phyloP scores from a whole-genome alignment of 2,329 filamentous ascomycete species.

The Pseudocercospora vitis region DNA sequence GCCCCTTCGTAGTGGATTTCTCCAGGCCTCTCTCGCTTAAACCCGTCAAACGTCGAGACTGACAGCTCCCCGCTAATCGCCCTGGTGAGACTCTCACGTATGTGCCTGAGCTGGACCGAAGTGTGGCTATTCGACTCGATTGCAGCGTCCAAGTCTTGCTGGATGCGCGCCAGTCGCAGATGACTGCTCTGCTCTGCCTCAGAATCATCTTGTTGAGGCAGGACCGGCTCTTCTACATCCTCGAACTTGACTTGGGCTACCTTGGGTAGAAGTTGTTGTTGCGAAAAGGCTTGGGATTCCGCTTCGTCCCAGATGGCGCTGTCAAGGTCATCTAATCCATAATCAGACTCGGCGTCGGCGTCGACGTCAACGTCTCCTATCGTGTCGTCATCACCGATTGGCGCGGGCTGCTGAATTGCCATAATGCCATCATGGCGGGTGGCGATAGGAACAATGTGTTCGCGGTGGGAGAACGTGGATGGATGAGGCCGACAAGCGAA shows the following conservation, averaged over 20 bases:
- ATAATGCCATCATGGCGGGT: conserved; percentile 15
- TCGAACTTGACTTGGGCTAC: conserved; percentile 8
- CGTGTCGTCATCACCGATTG: conserved; percentile 16
- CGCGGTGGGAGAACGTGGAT: not conserved
- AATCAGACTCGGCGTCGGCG: conserved; percentile 55
- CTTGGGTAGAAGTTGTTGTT: conserved; percentile 18
- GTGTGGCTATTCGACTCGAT: conserved; percentile 14
- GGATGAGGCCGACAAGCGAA: not conserved
- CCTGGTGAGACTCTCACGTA: conserved; percentile 14
- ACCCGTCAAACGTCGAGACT: not conserved
- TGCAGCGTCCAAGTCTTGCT: conserved; percentile 15
- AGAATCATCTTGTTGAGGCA: conserved; percentile 26
- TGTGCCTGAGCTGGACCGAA: conserved; percentile 16
- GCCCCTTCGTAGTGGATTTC: conserved; percentile 46
- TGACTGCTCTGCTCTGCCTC: conserved; percentile 17
- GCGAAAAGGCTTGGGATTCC: conserved; percentile 47
- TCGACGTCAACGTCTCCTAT: conserved; percentile 12
- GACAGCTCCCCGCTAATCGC: conserved; percentile 1
- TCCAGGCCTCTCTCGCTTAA: conserved; percentile 31
- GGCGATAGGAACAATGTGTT: conserved; percentile 1
- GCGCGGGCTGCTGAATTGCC: conserved; percentile 4
- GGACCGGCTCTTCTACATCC: conserved; percentile 27
- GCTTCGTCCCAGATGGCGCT: conserved; percentile 55
- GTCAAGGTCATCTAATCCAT: conserved; percentile 66
- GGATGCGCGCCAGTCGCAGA: conserved; percentile 23